phyloP scores from a whole-genome alignment of 768 basidiomycete genomes.

The Grammothele lineata region DNA sequence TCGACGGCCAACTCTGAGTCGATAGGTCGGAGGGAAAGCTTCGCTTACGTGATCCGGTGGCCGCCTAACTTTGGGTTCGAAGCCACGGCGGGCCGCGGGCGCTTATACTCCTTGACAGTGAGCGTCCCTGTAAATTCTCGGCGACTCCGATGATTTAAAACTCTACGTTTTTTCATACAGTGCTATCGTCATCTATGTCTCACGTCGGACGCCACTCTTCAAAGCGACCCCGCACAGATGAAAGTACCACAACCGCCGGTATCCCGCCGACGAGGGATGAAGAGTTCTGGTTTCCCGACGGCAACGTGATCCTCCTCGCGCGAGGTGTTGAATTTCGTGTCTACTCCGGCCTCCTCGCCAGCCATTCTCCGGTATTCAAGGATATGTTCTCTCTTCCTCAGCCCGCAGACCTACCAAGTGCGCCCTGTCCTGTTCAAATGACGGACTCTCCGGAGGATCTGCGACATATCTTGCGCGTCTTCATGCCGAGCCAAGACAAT shows the following conservation, averaged over 20 bases:
- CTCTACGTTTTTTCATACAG: no score
- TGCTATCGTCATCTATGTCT: no score
- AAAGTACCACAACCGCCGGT: no score
- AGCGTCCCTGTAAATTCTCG: no score
- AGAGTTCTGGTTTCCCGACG: conserved; percentile 27
- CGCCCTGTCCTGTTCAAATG: background rate
- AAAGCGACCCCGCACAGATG: no score
- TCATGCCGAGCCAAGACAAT: background rate
- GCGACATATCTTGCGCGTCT: background rate
- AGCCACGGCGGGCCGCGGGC: no score
- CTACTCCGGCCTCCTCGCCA: conserved; percentile 19
- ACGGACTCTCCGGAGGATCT: background rate
- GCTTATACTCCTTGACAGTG: no score
- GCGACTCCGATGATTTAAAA: no score
- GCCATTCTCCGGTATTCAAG: conserved; percentile 20
- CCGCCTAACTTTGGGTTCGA: no score
- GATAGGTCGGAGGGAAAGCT: conserved; percentile 3
- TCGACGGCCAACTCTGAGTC: conserved; percentile 17
- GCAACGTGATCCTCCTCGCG: conserved; percentile 24
- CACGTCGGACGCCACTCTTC: no score
- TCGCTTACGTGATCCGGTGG: conserved; percentile 18
- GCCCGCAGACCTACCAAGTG: no score
- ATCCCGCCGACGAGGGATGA: no score
- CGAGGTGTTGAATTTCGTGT: conserved; percentile 22
- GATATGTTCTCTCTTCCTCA: conserved; percentile 12